Base-by-base conservation (phyloP, 768 basidiomycete species). In the Leccinum pellstonianum region DNA sequence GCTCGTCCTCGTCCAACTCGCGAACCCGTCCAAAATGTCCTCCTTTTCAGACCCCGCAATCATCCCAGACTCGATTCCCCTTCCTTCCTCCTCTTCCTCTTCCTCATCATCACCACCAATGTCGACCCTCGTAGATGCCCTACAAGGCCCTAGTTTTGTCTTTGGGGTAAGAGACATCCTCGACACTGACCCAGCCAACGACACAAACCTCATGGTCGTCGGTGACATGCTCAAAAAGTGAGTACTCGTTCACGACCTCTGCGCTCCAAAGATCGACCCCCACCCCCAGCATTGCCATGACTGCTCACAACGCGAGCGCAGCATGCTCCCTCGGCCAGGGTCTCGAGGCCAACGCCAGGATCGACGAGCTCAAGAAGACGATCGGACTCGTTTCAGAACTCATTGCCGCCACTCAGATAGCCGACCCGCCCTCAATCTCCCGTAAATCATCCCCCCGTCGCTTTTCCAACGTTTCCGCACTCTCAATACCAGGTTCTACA, bases 211-310 rank as follows among this genome's bases (percentile, higher is more conserved):
- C 65, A 73, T 78, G 71, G 77, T 76, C 25, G 77, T 83, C 37
- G 79, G 79, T 12, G 78, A 77, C 66, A 77, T 83, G 75, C 71
- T 83, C 43, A 80, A 79, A 69, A 80, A 82, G 88, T 88, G 65
- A 70, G 49, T 65, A 37, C 50, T 53, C 23, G 11, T 4, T 0
- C 3, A 59, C 49, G 59, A 52, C 25, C 33, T 43, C 21, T n/a
- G 4, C 63, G 17, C 76, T 37, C 57, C 1, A 33, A 33, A 33
- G 61, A 59, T 68, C 60, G 63, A 58, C 62, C 11, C 33, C 29
- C 27, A 29, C 27, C 27, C 62, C 46, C 66, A 87, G 86, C 70
- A 86, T 88, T 64, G 83, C 81, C 46, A 79, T 82, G 56, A 85
- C 84, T 15, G 85, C 86, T 41, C 77, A 80, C 55, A 82, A 83